A percentile compares a stretch with the other conserved stretches of the same genome.
Conservation (phyloP, 1,284 basidiomycete genomes). For the Meira nashicola region DNA sequence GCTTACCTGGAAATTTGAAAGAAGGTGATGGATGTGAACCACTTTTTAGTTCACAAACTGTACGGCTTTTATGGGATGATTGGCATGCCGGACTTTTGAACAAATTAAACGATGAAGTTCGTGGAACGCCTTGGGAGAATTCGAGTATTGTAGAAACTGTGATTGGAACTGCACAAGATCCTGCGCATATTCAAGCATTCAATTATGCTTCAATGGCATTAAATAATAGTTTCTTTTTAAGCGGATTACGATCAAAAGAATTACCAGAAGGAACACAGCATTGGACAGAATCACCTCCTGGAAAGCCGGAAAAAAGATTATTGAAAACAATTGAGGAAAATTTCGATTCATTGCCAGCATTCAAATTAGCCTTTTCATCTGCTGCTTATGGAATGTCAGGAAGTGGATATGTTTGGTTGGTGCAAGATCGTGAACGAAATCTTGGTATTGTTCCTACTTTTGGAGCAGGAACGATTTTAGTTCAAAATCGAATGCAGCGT, state of each 20-base stretch:
- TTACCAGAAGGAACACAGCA: not conserved
- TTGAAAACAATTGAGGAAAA: constrained; percentile 59
- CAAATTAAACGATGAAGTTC: constrained; percentile 49
- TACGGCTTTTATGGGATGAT: constrained; percentile 36
- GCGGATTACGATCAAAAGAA: constrained; percentile 58
- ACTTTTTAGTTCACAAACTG: constrained; percentile 36
- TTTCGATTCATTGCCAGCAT: constrained; percentile 65
- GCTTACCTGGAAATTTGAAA: constrained; percentile 25
- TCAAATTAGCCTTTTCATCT: constrained; percentile 73
- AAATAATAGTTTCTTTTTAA: constrained; percentile 93
- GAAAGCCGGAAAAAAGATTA: constrained; percentile 13
- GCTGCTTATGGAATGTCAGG: constrained; percentile 69
- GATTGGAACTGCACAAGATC: constrained; percentile 65
- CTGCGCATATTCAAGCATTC: constrained; percentile 68
- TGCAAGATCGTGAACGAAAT: constrained; percentile 63
- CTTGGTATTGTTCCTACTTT: constrained; percentile 77
- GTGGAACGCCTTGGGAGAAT: constrained; percentile 62
- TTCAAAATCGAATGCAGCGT: constrained; percentile 54
- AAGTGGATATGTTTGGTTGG: constrained; percentile 83
- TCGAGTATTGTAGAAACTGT: constrained; percentile 70
- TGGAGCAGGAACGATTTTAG: constrained; percentile 81
- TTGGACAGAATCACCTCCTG: constrained; percentile 7
- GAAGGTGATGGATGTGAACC: constrained; percentile 37
- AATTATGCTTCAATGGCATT: constrained; percentile 87
- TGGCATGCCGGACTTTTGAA: constrained; percentile 48